Conservation (phyloP, 1,139 yeast species). For the Kluyveromyces marxianus region DNA sequence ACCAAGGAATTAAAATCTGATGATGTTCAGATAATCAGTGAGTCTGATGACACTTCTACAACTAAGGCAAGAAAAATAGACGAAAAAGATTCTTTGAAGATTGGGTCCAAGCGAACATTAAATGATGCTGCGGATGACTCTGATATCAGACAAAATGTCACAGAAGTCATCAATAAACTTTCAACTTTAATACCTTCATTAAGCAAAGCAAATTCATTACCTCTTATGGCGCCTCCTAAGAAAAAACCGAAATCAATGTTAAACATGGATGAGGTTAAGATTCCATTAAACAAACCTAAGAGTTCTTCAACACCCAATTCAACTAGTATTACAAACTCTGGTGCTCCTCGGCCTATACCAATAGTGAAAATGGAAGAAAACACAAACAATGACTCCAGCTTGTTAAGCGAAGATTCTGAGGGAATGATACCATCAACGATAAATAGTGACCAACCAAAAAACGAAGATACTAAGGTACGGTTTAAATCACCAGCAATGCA, state of each 20-base stretch:
- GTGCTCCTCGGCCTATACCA: background rate
- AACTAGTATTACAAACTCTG: background rate
- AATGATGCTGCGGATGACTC: background rate
- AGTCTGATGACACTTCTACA: background rate
- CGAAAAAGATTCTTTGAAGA: background rate
- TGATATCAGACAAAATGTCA: conserved; percentile 2
- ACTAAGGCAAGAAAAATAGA: too few species aligned
- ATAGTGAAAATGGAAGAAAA: conserved; percentile 21
- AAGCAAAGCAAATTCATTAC: conserved; percentile 3
- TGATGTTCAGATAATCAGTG: background rate
- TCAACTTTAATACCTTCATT: conserved; percentile 6
- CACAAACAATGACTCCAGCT: background rate
- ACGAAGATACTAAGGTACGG: conserved; percentile 2
- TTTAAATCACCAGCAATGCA: background rate
- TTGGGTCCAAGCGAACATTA: background rate
- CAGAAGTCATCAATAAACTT: conserved; percentile 4
- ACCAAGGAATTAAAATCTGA: background rate
- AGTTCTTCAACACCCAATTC: background rate
- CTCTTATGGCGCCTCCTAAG: background rate
- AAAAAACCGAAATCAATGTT: conserved; percentile 15
- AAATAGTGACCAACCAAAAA: too few species aligned
- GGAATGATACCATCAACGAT: too few species aligned
- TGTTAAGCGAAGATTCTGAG: background rate
- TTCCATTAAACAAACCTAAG: conserved; percentile 11
- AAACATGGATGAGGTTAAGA: conserved; percentile 25